Base-by-base conservation (phyloP, 768 basidiomycete species). In the Boletus sensibilis region DNA sequence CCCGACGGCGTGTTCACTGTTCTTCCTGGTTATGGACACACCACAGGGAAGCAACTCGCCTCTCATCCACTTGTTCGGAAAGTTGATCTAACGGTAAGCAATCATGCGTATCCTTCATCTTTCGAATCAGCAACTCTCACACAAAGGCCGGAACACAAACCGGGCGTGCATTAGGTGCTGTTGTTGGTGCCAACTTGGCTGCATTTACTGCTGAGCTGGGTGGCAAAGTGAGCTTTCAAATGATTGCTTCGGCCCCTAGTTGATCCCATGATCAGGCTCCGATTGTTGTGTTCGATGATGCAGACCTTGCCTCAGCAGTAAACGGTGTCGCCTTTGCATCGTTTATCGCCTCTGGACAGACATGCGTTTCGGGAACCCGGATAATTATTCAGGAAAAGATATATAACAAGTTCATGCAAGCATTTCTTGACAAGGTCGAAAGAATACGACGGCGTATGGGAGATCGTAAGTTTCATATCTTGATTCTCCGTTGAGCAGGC, bases 301-400 rank as follows among this genome's bases (percentile, higher is more conserved):
- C 90, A 8, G 87, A 93, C 63, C 64, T 91, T 48, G 60, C 74
- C 21, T 79, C 82, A n/a, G 87, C 92, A 0, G 87, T 90, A 21
- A 93, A 94, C 59, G 92, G 92, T 18, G 83, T 82, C 7, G 87
- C 90, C 0, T 94, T 94, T 65, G 87, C 90, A 11, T 83, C 87
- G 1, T 94, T 94, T 63, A 76, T 94, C 48, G 92, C 92, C 1
- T 91, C 90, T 23, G 92, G 92, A 4, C 92, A 94, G 74, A 93
- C 92, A 10, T 93, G 92, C 56, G 87, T 94, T n/a, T 93, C 92
- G 2, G 92, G 90, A n/a, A 86, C 90, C 13, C 82, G 92, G n/a
- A 75, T 94, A 20, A 76, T 93, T 5, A 72, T 94, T 8, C 90
- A 93, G 54, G 81, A 84, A 41, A 68, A 71, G 10, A 78, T 93